Percentiles rank a stretch among this genome's conserved stretches.
phyloP scores from a whole-genome alignment of 805 yeast species.

The Yarrowia divulgata region DNA sequence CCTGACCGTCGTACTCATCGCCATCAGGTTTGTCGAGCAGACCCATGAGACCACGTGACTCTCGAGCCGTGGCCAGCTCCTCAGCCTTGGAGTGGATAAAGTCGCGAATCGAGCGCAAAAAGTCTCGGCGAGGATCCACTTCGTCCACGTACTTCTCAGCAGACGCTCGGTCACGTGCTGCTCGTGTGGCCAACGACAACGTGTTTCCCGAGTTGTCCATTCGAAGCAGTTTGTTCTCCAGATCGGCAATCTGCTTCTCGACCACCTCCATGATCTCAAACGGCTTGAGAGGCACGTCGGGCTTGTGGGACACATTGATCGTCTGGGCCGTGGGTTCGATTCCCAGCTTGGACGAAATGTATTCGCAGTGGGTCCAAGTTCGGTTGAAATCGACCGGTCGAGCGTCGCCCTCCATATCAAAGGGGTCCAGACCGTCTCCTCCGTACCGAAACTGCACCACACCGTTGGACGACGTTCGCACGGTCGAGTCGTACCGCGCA shows the following conservation, averaged over 20 bases:
- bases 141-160: constrained; percentile 78
- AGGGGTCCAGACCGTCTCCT: constrained; percentile 97
- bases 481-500: constrained; percentile 90
- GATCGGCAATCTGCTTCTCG: constrained; percentile 64
- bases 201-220: constrained; percentile 74
- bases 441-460: constrained; percentile 98
- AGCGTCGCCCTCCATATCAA: constrained; percentile 99
- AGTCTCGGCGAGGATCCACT: constrained; percentile 84
- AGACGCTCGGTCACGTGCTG: constrained; percentile 47
- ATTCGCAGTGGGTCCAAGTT: constrained; percentile 92
- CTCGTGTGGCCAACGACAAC: constrained; percentile 52
- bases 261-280: constrained; percentile 67
- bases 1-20: constrained; percentile 53
- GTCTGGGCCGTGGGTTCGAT: constrained; percentile 31
- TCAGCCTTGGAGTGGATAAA: constrained; percentile 66
- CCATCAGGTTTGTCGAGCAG: constrained; percentile 54
- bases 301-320: constrained; percentile 57
- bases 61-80: constrained; percentile 64
- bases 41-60: constrained; percentile 58
- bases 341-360: constrained; percentile 52
- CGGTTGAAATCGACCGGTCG: constrained; percentile 91
- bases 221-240: constrained; percentile 66
- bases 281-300: constrained; percentile 68
- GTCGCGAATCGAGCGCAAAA: constrained; percentile 75
- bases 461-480: constrained; percentile 93